Evolutionary conservation across 164 flowering plant genomes (phyloP), one percentile per base, ranked within the genome.

Genomic region (Kingdonia uniflora): DNA sequence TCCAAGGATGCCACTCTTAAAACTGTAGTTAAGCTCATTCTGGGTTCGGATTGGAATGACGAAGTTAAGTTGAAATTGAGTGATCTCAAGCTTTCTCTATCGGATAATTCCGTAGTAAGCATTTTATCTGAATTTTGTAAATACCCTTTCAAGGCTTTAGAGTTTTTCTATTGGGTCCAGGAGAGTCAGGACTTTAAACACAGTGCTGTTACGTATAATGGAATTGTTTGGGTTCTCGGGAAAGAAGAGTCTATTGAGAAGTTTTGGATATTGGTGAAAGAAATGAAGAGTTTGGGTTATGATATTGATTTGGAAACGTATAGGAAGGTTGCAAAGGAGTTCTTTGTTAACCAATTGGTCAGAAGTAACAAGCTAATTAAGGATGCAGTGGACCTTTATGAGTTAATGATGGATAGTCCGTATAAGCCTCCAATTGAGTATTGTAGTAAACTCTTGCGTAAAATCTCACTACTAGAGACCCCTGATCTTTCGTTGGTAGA

Each of bases 351-450:
- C n/a, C n/a, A n/a, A n/a, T n/a, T n/a, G n/a, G n/a, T n/a, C n/a
- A 82, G 74, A 55, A 89, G 79, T 71, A 54, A 13, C 49, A 83
- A 70, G 63, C 74, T 79, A 87, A 53, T 85, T 65, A 79, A 75
- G 44, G 97, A 86, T 55, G 83, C 86, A 0, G 92, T 89, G 38
- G 78, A 77, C 73, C 83, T 94, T 48, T 87, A 79, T 59, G 97
- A 89, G 72, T 56, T 76, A 54, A 89, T 94, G 99, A 82, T 87
- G 92, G 90, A 81, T 67, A 78, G 95, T 8, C 89, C 81, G 0
- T 87, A 70, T 59, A 80, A 75, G 67, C 95, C 92, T 29, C 73
- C 85, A 1, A 49, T 42, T 37, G 75, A 72, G 42, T 80, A 85
- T 33, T 84, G 96, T 56, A 51, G 33, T 48, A 6, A 71, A 22